Evolutionary conservation across 192 early-diverging fungal genomes (phyloP).

Genomic region (Fimicolochytrium jonesii): DNA sequence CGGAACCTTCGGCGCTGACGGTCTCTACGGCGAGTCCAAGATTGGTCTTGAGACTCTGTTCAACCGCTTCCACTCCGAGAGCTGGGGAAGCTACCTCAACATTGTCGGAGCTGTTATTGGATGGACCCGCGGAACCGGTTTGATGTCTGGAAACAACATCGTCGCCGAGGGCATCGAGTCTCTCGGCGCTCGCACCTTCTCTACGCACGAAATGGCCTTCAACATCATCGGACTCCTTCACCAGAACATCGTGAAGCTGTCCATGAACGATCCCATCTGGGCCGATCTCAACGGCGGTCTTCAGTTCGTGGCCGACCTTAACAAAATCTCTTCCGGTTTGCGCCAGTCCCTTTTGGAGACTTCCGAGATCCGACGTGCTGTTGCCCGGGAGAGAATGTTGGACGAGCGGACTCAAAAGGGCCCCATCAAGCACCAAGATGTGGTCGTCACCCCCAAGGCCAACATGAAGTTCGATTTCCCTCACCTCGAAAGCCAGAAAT

Average conservation of each 20-base stretch:
- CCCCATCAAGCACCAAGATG: slow-evolving; percentile 45
- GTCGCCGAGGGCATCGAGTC: slow-evolving; percentile 84
- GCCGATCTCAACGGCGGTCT: slow-evolving; percentile 90
- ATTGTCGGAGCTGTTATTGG: slow-evolving; percentile 92
- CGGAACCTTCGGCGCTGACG: slow-evolving; percentile 87
- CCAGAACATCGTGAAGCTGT: slow-evolving; percentile 67
- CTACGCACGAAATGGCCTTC: slow-evolving; percentile 89
- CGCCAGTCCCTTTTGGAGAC: slow-evolving; percentile 78
- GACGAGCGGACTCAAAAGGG: slow-evolving; percentile 78
- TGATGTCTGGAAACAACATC: slow-evolving; percentile 90
- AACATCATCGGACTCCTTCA: slow-evolving; percentile 86
- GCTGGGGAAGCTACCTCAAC: slow-evolving; percentile 80
- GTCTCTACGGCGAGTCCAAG: slow-evolving; percentile 93
- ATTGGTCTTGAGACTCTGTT: slow-evolving; percentile 87
- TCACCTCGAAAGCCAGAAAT: slow-evolving; percentile 54
- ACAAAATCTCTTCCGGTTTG: slow-evolving; percentile 69
- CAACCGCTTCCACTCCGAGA: slow-evolving; percentile 86
- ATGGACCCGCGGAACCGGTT: slow-evolving; percentile 94
- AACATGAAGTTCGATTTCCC: slow-evolving; percentile 87
- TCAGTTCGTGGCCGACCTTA: slow-evolving; percentile 79
- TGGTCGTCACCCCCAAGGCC: slow-evolving; percentile 73
- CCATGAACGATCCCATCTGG: slow-evolving; percentile 74
- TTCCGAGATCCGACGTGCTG: slow-evolving; percentile 80
- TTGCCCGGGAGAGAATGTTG: slow-evolving; percentile 68
- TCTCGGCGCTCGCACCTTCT: slow-evolving; percentile 87